Conservation (phyloP, 2,329 filamentous ascomycete species). For the Paracoccidioides brasiliensis region DNA sequence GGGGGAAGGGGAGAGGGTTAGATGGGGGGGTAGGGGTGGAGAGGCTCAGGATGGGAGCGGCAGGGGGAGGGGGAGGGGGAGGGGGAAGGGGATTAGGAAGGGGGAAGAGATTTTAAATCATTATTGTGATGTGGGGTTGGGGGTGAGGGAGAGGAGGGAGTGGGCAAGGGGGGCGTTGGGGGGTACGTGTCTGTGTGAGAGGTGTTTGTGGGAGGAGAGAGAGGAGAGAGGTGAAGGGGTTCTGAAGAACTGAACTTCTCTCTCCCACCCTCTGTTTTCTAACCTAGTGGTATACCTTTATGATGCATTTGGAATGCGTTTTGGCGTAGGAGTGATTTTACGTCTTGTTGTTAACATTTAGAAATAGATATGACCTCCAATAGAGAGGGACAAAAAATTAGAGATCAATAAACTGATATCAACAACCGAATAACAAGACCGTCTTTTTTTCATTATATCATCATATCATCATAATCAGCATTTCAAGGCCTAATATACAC, state of each 20-base stretch:
- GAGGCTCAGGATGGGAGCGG: conserved; percentile 22
- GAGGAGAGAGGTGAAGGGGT: not conserved
- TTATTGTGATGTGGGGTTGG: conserved; percentile 76
- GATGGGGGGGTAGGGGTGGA: conserved; percentile 22
- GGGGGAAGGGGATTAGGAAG: conserved; percentile 51
- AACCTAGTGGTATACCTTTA: too few relatives aligned
- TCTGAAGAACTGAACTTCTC: not conserved
- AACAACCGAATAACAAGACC: not conserved
- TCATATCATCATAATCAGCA: conserved; percentile 1
- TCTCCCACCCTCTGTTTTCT: too few relatives aligned
- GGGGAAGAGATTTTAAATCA: conserved; percentile 85
- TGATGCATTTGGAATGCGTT: not conserved
- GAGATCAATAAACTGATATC: not conserved
- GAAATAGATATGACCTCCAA: not conserved
- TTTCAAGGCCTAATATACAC: not conserved
- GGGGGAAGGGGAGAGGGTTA: conserved; percentile 21
- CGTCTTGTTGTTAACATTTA: not conserved
- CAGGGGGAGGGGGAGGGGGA: conserved; percentile 33
- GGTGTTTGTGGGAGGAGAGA: conserved; percentile 59
- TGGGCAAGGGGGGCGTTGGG: conserved; percentile 83
- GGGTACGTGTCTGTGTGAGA: conserved; percentile 72
- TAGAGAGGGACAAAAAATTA: not conserved
- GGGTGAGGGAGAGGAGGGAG: conserved; percentile 68
- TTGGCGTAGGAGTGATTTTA: not conserved
- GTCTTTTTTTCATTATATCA: conserved; percentile 1